phyloP scores from a whole-genome alignment of 2,329 filamentous ascomycete species.

The Grosmannia huntii region DNA sequence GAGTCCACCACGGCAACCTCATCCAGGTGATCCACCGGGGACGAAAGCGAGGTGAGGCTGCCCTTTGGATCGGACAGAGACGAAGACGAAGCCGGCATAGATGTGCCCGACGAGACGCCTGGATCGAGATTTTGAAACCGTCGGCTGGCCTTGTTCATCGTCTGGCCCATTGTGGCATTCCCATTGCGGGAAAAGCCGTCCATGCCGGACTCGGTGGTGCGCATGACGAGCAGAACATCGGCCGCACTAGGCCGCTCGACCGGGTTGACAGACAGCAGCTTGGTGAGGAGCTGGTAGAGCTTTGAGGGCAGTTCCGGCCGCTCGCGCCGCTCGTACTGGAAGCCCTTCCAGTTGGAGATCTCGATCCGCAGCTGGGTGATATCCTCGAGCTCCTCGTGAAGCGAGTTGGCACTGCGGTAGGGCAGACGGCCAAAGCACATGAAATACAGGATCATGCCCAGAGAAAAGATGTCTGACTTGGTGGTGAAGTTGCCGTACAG shows the following conservation, averaged over 20 bases:
- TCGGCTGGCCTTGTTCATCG: constrained; percentile 28
- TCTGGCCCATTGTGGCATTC: not conserved
- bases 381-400: constrained; percentile 87
- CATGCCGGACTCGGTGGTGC: constrained; percentile 44
- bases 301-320: constrained; percentile 74
- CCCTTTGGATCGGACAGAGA: constrained; percentile 5
- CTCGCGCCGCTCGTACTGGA: constrained; percentile 61
- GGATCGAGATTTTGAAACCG: constrained; percentile 45
- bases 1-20: constrained; percentile 12
- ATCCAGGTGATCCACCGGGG: constrained; percentile 19
- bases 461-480: constrained; percentile 95
- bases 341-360: constrained; percentile 78
- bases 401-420: constrained; percentile 68
- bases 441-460: constrained; percentile 98
- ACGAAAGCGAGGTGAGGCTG: constrained; percentile 12
- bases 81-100: constrained; percentile 22
- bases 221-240: constrained; percentile 71
- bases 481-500: constrained; percentile 86
- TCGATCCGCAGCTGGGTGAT: constrained; percentile 73
- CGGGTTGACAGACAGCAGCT: constrained; percentile 66
- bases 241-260: constrained; percentile 67
- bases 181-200: constrained; percentile 23
- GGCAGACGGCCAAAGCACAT: constrained; percentile 89
- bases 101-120: constrained; percentile 34
- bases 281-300: constrained; percentile 74